Percentiles rank a stretch among this genome's conserved stretches.
Evolutionary conservation across 192 early-diverging fungal species (phyloP).

Genomic region (Rhizoclosmatium sp.): DNA sequence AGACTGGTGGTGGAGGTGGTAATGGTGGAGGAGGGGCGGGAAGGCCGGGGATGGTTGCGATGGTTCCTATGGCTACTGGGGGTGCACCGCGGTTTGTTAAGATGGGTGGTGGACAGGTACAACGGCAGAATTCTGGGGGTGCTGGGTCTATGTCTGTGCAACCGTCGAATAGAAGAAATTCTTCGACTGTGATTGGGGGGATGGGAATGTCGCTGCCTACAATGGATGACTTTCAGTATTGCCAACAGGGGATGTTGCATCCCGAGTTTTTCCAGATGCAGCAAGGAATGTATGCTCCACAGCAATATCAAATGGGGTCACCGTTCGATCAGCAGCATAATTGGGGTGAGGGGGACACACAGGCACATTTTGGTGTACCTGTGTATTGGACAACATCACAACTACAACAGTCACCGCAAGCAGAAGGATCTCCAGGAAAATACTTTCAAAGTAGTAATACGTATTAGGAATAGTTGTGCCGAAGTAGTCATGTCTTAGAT

Average conservation of each 20-base stretch:
- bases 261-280: not conserved
- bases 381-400: not conserved
- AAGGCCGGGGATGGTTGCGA: not conserved
- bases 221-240: conserved; percentile 17
- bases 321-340: not conserved
- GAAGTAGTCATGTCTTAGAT: too few relatives aligned
- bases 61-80: not conserved
- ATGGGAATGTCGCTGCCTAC: conserved; percentile 27
- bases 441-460: too few relatives aligned
- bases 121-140: not conserved
- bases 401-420: not conserved
- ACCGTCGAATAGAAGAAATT: not conserved
- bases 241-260: not conserved
- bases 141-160: not conserved
- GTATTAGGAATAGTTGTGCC: too few relatives aligned
- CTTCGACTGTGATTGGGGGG: conserved; percentile 1
- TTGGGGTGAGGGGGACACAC: not conserved
- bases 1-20: conserved; percentile 13
- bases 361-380: not conserved
- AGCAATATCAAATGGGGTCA: not conserved
- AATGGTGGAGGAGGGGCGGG: not conserved
- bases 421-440: too few relatives aligned
- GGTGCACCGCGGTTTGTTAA: not conserved
- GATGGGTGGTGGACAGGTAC: not conserved
- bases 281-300: not conserved